Percentiles rank a stretch among this genome's conserved stretches.
Evolutionary conservation across 257 asterid genomes (phyloP).

Genomic region (Parsonsia alboflavescens): DNA sequence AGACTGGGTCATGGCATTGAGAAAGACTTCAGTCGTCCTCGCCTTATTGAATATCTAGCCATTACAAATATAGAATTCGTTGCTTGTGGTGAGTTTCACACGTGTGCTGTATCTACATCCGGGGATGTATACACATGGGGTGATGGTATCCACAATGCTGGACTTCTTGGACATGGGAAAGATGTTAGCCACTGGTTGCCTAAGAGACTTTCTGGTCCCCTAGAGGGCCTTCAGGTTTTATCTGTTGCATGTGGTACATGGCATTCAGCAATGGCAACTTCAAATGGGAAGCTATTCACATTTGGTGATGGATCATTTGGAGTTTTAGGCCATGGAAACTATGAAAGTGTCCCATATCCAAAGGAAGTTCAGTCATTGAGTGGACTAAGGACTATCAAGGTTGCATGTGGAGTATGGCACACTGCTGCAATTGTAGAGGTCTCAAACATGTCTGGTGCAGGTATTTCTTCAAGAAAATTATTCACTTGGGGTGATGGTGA

Average conservation of each 20-base stretch:
- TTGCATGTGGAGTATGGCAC: slow-evolving; percentile 92
- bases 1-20: slow-evolving; percentile 88
- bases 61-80: slow-evolving; percentile 66
- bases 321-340: slow-evolving; percentile 82
- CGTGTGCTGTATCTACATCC: slow-evolving; percentile 69
- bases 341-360: slow-evolving; percentile 50
- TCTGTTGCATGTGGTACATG: slow-evolving; percentile 84
- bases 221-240: slow-evolving; percentile 84
- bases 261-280: slow-evolving; percentile 85
- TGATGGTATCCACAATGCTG: slow-evolving; percentile 78
- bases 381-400: slow-evolving; percentile 61
- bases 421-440: slow-evolving; percentile 89
- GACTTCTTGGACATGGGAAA: slow-evolving; percentile 87
- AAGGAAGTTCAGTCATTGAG: slow-evolving; percentile 61
- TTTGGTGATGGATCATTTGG: slow-evolving; percentile 93
- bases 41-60: slow-evolving; percentile 62
- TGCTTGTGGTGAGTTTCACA: slow-evolving; percentile 87
- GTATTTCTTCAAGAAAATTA: slow-evolving; percentile 54
- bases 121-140: slow-evolving; percentile 97
- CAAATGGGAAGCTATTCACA: slow-evolving; percentile 66
- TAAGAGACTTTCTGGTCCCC: slow-evolving; percentile 58
- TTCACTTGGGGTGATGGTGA: slow-evolving; percentile 99
- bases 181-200: slow-evolving; percentile 96
- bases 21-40: slow-evolving; percentile 64
- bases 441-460: slow-evolving; percentile 42